These are phyloP conservation scores for Hyaloperonospora arabidopsidis DNA, from an alignment of 352 stramenopile species.

Conservation along the genomic window DNA sequence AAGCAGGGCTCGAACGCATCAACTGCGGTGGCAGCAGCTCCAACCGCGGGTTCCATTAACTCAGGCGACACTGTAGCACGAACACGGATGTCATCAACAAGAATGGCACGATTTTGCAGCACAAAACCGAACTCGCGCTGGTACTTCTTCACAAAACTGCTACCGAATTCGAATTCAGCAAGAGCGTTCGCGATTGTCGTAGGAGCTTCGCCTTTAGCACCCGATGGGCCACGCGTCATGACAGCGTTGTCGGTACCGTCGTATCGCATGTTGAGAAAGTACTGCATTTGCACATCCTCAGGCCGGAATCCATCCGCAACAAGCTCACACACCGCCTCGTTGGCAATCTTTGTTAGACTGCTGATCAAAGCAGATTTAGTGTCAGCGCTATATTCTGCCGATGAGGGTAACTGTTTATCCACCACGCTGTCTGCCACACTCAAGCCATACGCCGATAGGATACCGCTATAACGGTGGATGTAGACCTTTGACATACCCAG, in stretches of 20 bases:
- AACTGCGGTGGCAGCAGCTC: neutral
- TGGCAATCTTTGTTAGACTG: slow-evolving; percentile 42
- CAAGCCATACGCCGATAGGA: slow-evolving; percentile 97
- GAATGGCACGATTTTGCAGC: slow-evolving; percentile 86
- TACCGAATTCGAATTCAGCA: slow-evolving; percentile 76
- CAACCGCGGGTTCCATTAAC: slow-evolving; percentile 33
- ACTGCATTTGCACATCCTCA: slow-evolving; percentile 90
- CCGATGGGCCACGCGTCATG: slow-evolving; percentile 85
- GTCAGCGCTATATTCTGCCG: slow-evolving; percentile 43
- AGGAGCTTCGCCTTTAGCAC: slow-evolving; percentile 32
- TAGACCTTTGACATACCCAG: slow-evolving; percentile 97
- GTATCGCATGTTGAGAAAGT: slow-evolving; percentile 98
- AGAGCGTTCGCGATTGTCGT: slow-evolving; percentile 25
- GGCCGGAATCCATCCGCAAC: slow-evolving; percentile 72
- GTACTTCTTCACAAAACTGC: slow-evolving; percentile 89
- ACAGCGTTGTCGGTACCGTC: slow-evolving; percentile 97
- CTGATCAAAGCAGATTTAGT: slow-evolving; percentile 46
- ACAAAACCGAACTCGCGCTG: slow-evolving; percentile 97
- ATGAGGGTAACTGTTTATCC: slow-evolving; percentile 92
- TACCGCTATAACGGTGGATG: slow-evolving; percentile 97
- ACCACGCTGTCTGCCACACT: slow-evolving; percentile 95
- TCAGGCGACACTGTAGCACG: slow-evolving; percentile 88
- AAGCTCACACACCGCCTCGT: slow-evolving; percentile 62
- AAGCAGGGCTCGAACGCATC: slow-evolving; percentile 22
- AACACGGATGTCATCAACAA: slow-evolving; percentile 97